phyloP scores from a whole-genome alignment of 2,329 filamentous ascomycete genomes.

The Penicillium frequentans region DNA sequence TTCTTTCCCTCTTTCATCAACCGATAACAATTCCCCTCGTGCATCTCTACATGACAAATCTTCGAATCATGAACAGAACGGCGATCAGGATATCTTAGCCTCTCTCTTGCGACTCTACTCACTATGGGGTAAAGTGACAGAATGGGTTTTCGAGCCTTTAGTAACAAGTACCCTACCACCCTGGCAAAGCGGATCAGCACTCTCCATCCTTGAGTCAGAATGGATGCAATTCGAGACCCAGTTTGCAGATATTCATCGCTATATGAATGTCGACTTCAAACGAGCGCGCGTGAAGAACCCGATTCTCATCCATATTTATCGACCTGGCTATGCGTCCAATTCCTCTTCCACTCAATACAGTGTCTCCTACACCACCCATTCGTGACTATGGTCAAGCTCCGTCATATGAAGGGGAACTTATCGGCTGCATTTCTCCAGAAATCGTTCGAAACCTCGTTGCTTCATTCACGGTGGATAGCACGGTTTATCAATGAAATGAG shows the following conservation, averaged over 20 bases:
- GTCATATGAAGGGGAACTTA: conserved; percentile 22
- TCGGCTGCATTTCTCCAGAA: conserved; percentile 29
- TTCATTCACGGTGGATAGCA: conserved; percentile 30
- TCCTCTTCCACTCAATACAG: conserved; percentile 27
- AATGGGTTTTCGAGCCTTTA: conserved; percentile 25
- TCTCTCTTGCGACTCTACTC: conserved; percentile 24
- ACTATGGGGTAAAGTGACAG: conserved; percentile 26
- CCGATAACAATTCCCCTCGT: not conserved
- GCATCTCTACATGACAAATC: conserved; percentile 19
- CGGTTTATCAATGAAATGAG: conserved; percentile 25
- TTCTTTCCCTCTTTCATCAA: conserved; percentile 12
- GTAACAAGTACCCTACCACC: conserved; percentile 15
- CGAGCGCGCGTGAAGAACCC: conserved; percentile 23
- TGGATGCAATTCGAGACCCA: conserved; percentile 29
- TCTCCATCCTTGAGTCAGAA: conserved; percentile 25
- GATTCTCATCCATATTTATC: conserved; percentile 22
- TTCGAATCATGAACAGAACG: conserved; percentile 17
- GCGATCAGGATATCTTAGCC: conserved; percentile 22
- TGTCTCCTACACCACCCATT: conserved; percentile 28
- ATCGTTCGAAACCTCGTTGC: conserved; percentile 27
- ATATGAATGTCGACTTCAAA: conserved; percentile 27
- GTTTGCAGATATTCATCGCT: conserved; percentile 28
- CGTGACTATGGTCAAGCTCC: conserved; percentile 28
- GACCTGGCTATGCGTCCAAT: conserved; percentile 29
- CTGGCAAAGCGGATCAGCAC: conserved; percentile 25